A percentile compares a stretch with the other conserved stretches of the same genome.
Conservation (phyloP, 345 rosid genomes). For the Camelina laxa region DNA sequence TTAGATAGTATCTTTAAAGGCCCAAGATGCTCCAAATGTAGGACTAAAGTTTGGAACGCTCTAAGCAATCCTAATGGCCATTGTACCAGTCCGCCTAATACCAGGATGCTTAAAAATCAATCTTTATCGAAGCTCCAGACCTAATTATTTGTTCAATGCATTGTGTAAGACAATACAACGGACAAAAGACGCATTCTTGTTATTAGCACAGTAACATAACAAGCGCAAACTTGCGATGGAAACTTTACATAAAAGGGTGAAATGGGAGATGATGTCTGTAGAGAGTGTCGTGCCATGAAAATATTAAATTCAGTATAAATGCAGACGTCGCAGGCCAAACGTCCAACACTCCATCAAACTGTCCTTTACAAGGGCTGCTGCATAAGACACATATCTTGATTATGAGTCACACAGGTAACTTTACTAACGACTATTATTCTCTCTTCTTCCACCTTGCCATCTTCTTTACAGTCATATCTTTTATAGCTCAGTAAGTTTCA, state of each 20-base stretch:
- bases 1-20: neutral
- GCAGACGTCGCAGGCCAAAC: neutral
- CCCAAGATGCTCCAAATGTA: neutral
- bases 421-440: neutral
- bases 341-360: neutral
- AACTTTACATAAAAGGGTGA: neutral
- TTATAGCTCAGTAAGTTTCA: neutral
- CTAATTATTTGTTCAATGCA: neutral
- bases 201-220: slow-evolving; percentile 12
- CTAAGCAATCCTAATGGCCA: neutral
- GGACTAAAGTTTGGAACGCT: neutral
- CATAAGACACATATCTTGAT: neutral
- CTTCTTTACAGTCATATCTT: neutral
- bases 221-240: neutral
- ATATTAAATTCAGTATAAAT: neutral
- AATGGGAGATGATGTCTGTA: neutral
- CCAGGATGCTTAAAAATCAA: neutral
- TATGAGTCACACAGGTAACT: neutral
- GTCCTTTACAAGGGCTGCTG: neutral
- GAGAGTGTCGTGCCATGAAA: neutral
- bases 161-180: neutral
- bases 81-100: neutral
- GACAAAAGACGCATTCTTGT: slow-evolving; percentile 3
- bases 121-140: neutral
- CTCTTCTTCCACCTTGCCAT: neutral